A percentile compares a stretch with the other conserved stretches of the same genome.
Conservation (phyloP, 2,329 filamentous ascomycete genomes). For the Alternaria brassicae region DNA sequence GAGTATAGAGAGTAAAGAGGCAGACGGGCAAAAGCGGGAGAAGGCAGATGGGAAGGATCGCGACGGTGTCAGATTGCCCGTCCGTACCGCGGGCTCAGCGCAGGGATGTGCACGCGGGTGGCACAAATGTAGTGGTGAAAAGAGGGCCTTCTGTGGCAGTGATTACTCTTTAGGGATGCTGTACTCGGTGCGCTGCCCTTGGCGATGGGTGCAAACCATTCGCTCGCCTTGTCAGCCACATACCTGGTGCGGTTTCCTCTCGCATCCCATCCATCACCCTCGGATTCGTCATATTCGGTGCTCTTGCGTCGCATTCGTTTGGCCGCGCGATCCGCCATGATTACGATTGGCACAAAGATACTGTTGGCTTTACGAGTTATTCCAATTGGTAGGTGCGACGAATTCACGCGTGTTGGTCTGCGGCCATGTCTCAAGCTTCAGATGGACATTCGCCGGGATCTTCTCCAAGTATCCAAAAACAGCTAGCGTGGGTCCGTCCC, state of each 20-base stretch:
- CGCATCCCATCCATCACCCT: conserved; percentile 45
- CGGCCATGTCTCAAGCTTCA: conserved; percentile 13
- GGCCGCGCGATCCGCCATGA: conserved; percentile 43
- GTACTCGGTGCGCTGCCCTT: conserved; percentile 34
- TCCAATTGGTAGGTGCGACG: conserved; percentile 17
- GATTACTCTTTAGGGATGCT: conserved; percentile 21
- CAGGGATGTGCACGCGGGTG: conserved; percentile 30
- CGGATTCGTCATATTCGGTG: conserved; percentile 50
- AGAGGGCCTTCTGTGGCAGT: conserved; percentile 12
- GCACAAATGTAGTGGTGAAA: conserved; percentile 29
- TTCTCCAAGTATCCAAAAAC: conserved; percentile 12
- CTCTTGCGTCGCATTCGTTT: conserved; percentile 53
- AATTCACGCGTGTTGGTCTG: conserved; percentile 11
- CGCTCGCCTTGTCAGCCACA: conserved; percentile 39
- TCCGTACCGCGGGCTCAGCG: conserved; percentile 13
- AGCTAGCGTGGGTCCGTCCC: not conserved
- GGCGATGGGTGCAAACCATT: conserved; percentile 29
- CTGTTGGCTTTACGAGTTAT: not conserved
- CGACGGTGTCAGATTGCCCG: conserved; percentile 26
- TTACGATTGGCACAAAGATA: not conserved
- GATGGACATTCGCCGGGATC: conserved; percentile 17
- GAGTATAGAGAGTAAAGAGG: not conserved
- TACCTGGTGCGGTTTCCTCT: conserved; percentile 40
- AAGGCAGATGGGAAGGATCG: conserved; percentile 13
- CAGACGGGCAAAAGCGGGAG: conserved; percentile 5